Evolutionary conservation across 257 asterid species (phyloP).

Genomic region (Solanum sejunctum): DNA sequence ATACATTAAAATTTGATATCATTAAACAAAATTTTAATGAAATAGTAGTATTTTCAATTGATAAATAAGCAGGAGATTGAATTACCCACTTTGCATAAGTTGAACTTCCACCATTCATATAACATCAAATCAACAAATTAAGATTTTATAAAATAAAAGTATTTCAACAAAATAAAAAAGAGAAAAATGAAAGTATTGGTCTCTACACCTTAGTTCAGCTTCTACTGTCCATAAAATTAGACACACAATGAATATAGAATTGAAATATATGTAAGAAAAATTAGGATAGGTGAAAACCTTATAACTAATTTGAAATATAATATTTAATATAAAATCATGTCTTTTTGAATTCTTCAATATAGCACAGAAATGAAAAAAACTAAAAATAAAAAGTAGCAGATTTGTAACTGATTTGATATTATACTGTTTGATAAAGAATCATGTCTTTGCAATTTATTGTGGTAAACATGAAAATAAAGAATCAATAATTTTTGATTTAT

Average conservation of each 20-base stretch:
- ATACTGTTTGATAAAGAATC: too few relatives aligned
- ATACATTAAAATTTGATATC: too few relatives aligned
- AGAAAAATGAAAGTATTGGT: neutral
- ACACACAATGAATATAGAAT: too few relatives aligned
- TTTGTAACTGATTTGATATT: neutral
- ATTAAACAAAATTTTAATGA: too few relatives aligned
- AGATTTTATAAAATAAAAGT: too few relatives aligned
- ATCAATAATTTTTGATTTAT: too few relatives aligned
- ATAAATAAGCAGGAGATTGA: neutral
- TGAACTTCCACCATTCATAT: neutral
- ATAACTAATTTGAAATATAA: neutral
- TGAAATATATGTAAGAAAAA: neutral
- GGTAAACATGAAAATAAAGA: neutral
- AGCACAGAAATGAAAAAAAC: neutral
- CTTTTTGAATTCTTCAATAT: too few relatives aligned
- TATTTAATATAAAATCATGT: too few relatives aligned
- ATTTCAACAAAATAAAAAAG: neutral
- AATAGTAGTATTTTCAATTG: neutral
- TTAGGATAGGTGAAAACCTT: neutral
- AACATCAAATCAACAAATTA: neutral
- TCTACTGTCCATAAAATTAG: too few relatives aligned
- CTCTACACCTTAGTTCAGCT: neutral
- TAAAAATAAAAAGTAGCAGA: neutral
- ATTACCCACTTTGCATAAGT: neutral
- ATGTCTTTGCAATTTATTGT: neutral